Percentiles rank a stretch among this genome's conserved stretches.
Evolutionary conservation across 139 green algal species (phyloP).

Genomic region (Chlamydomonas urium): DNA sequence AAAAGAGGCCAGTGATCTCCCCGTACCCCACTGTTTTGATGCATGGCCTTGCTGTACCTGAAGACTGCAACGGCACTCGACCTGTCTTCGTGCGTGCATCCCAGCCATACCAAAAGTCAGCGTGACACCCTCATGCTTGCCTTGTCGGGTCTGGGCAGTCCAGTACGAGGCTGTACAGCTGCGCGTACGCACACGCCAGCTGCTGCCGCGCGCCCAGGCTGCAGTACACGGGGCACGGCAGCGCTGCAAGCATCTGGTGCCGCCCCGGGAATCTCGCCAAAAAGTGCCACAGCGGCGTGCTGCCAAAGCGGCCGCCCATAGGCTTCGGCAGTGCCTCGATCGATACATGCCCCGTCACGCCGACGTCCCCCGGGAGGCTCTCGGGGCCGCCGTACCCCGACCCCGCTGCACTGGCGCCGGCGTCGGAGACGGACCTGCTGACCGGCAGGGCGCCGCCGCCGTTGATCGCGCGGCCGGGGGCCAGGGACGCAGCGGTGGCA

Average conservation of each 20-base stretch:
- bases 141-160: neutral
- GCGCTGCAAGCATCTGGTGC: constrained; percentile 21
- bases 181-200: constrained; percentile 16
- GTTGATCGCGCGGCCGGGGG: neutral
- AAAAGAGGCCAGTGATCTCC: too few relatives aligned
- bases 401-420: neutral
- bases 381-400: too few relatives aligned
- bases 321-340: constrained; percentile 32
- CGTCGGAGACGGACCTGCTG: neutral
- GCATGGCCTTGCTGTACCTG: too few relatives aligned
- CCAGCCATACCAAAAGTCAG: neutral
- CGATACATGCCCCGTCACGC: constrained; percentile 6
- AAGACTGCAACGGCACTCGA: too few relatives aligned
- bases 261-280: constrained; percentile 17
- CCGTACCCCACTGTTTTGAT: too few relatives aligned
- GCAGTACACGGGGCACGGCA: constrained; percentile 12
- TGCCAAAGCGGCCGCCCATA: constrained; percentile 36
- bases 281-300: constrained; percentile 55
- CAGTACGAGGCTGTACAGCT: constrained; percentile 24
- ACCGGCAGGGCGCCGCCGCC: neutral
- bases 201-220: neutral
- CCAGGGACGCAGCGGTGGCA: constrained; percentile 18
- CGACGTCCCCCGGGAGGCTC: too few relatives aligned
- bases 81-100: too few relatives aligned
- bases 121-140: neutral